A percentile compares a stretch with the other conserved stretches of the same genome.
phyloP scores from a whole-genome alignment of 2,329 filamentous ascomycete species.

The Aspergillus luchuensis region DNA sequence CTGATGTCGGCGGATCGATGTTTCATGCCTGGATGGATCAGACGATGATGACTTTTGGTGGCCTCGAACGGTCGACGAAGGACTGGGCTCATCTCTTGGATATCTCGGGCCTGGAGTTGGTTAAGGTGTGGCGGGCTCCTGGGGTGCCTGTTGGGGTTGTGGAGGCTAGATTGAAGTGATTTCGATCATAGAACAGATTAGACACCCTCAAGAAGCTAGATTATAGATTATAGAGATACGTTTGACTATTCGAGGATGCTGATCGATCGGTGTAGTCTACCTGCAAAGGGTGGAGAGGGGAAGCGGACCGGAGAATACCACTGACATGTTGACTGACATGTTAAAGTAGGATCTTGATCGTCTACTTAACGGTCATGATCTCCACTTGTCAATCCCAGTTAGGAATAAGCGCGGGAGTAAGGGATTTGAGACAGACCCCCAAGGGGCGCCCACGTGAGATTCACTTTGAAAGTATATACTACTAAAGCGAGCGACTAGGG shows the following conservation, averaged over 20 bases:
- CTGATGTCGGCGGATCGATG: conserved; percentile 20
- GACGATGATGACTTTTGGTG: conserved; percentile 30
- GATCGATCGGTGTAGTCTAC: background rate
- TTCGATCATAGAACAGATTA: background rate
- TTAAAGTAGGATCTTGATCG: no score
- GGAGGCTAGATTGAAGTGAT: conserved; percentile 26
- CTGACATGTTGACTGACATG: no score
- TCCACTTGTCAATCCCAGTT: no score
- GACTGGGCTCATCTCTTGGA: conserved; percentile 28
- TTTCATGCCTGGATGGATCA: conserved; percentile 28
- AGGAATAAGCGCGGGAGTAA: no score
- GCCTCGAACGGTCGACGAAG: conserved; percentile 30
- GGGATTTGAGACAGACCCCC: no score
- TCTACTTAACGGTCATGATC: no score
- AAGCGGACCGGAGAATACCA: no score
- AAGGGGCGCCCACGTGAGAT: no score
- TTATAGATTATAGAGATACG: background rate
- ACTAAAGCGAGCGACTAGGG: no score
- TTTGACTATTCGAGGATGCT: background rate
- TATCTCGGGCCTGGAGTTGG: conserved; percentile 23
- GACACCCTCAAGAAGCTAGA: no score
- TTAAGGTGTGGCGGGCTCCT: conserved; percentile 26
- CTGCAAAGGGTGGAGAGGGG: background rate
- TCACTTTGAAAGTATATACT: no score
- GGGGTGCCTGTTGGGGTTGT: conserved; percentile 23